Base-by-base conservation (phyloP, 1,284 basidiomycete species). In the Malassezia psittaci region DNA sequence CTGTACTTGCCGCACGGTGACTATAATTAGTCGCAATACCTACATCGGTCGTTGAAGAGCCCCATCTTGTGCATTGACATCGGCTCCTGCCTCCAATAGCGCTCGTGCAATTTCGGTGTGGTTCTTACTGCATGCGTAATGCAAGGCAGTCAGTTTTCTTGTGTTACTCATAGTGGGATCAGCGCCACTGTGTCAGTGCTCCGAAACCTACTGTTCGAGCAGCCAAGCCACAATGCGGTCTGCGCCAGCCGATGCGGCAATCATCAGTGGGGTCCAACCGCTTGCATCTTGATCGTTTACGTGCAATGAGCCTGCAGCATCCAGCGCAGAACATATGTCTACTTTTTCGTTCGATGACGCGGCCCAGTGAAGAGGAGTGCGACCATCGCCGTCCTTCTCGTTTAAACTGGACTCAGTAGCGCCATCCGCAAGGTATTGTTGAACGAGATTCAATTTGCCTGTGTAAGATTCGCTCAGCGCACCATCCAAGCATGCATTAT, bases 81-180 rank as follows among this genome's bases (percentile, higher is more conserved):
- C 61, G 0, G 59, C 59, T 8, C 63, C 63, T 2, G 50, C 37
- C 42, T 57, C 60, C 15, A 66, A 48, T 15, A 66, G 50, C 15
- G 21, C 24, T 13, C 59, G 54, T n/a, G 56, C 64, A n/a, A 66
- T 51, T 36, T 61, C 64, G 15, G 51, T 19, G 21, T 63, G 60
- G 44, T 63, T 63, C 52, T 65, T 66, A 46, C 56, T 60, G 33
- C 60, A 56, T 3, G 64, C 64, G 43, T 66, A 66, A 48, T 66
- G 64, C 38, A 66, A 46, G 6, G 64, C 50, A 9, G 60, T 65
- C 7, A 60, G 52, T 47, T 53, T 51, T 5, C 53, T 41, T 35
- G n/a, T 11, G 47, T 64, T 66, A 5, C 41, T 19, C 3, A 47
- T 52, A 21, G 32, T 43, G 19, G 61, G 48, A 40, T 58, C 44